A percentile compares a stretch with the other conserved stretches of the same genome.
Evolutionary conservation across 139 green algal species (phyloP).

Genomic region (Volvox africanus): DNA sequence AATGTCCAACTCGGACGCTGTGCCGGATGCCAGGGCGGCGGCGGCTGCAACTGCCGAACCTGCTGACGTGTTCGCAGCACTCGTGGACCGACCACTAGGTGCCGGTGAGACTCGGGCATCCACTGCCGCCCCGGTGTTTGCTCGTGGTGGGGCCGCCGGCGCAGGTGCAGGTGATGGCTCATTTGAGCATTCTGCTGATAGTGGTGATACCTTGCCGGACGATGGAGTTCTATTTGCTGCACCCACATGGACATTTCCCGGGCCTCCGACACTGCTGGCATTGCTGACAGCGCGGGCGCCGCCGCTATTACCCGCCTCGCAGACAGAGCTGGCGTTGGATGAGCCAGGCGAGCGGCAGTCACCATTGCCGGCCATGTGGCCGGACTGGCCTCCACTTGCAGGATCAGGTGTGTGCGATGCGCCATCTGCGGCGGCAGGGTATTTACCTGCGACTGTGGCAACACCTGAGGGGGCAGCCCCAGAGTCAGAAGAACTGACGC

Average conservation of each 20-base stretch:
- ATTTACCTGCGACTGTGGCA: not conserved
- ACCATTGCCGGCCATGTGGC: not conserved
- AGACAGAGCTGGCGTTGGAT: slow-evolving; percentile 41
- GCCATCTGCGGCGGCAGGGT: not conserved
- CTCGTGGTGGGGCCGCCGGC: not conserved
- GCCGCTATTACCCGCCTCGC: slow-evolving; percentile 23
- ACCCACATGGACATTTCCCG: not conserved
- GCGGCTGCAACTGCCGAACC: slow-evolving; percentile 10
- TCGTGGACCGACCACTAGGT: not conserved
- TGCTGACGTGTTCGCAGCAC: not conserved
- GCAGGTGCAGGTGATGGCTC: slow-evolving; percentile 13
- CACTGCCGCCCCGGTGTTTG: not conserved
- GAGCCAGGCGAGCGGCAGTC: not conserved
- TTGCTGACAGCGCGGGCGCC: slow-evolving; percentile 20
- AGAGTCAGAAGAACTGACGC: not conserved
- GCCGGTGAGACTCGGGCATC: not conserved
- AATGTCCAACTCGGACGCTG: slow-evolving; percentile 53
- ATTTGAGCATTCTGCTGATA: slow-evolving; percentile 51
- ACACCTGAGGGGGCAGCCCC: not conserved
- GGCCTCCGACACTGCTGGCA: not conserved
- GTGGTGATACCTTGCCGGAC: slow-evolving; percentile 40
- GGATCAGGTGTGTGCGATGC: not conserved
- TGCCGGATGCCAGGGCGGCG: not conserved
- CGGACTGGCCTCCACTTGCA: not conserved
- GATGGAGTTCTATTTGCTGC: not conserved